A percentile compares a stretch with the other conserved stretches of the same genome.
Conservation (phyloP, 2,329 filamentous ascomycete species). For the Penicillium capsulatum region DNA sequence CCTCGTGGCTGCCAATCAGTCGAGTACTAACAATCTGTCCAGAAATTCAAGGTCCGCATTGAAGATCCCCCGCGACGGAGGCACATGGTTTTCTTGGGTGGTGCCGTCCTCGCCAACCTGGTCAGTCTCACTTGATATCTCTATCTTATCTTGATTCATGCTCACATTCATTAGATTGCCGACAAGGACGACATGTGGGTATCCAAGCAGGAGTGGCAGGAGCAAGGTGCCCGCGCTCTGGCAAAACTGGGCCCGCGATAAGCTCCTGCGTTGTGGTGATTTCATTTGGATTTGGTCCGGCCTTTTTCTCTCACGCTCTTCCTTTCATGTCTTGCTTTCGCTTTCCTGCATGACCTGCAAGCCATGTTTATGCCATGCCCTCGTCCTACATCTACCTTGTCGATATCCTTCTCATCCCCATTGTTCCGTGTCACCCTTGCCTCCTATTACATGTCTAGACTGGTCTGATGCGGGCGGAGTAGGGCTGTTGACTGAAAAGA, state of each 20-base stretch:
- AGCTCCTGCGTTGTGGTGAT: constrained; percentile 8
- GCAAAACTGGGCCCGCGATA: constrained; percentile 92
- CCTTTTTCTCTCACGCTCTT: constrained; percentile 12
- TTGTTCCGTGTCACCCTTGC: constrained; percentile 13
- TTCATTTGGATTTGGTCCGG: constrained; percentile 17
- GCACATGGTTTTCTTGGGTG: constrained; percentile 99
- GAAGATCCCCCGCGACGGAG: constrained; percentile 92
- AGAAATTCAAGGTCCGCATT: constrained; percentile 99
- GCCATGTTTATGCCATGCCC: constrained; percentile 13
- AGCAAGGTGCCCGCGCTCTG: constrained; percentile 77
- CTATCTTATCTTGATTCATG: neutral
- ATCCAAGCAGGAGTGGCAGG: constrained; percentile 92
- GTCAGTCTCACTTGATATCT: constrained; percentile 38
- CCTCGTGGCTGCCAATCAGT: neutral
- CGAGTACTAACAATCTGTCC: constrained; percentile 12
- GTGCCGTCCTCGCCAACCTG: constrained; percentile 94
- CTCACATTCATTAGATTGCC: constrained; percentile 79
- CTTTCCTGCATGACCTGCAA: constrained; percentile 19
- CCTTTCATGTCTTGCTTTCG: constrained; percentile 16
- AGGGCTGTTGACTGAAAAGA: constrained; percentile 20
- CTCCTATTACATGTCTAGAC: constrained; percentile 23
- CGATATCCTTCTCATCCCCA: constrained; percentile 8
- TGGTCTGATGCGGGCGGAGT: constrained; percentile 22
- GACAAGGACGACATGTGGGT: constrained; percentile 99
- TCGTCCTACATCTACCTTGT: constrained; percentile 11